These are phyloP conservation scores for Handroanthus guayacan DNA, from an alignment of 257 asterid species.

Conservation along the genomic window DNA sequence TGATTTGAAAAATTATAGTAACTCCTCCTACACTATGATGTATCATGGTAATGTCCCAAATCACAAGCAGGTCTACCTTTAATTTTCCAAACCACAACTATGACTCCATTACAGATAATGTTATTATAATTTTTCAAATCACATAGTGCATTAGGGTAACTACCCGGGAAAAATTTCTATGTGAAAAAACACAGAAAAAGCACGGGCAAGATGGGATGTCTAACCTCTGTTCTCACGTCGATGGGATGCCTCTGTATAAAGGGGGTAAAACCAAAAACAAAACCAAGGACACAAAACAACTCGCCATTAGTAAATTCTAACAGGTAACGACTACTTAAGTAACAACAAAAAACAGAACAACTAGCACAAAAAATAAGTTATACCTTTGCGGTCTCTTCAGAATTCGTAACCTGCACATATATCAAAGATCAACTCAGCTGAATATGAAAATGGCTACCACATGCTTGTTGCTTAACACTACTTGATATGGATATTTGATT, in stretches of 20 bases:
- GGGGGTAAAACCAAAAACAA: slow-evolving; percentile 6
- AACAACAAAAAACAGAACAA: not conserved
- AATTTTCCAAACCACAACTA: no score
- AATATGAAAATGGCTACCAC: slow-evolving; percentile 2
- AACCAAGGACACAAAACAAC: slow-evolving; percentile 25
- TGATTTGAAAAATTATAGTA: no score
- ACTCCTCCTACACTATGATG: no score
- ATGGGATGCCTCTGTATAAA: slow-evolving; percentile 59
- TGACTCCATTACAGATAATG: no score
- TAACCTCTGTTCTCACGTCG: slow-evolving; percentile 86
- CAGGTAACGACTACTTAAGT: not conserved
- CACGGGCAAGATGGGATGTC: slow-evolving; percentile 26
- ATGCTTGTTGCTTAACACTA: slow-evolving; percentile 4
- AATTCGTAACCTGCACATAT: slow-evolving; percentile 50
- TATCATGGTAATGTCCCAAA: no score
- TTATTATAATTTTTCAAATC: no score
- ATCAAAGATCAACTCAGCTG: slow-evolving; percentile 27
- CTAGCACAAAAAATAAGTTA: not conserved
- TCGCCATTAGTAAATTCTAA: slow-evolving; percentile 15
- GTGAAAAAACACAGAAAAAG: not conserved
- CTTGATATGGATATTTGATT: not conserved
- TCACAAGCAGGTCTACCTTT: no score
- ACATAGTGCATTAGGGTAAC: no score
- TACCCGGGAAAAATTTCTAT: not conserved
- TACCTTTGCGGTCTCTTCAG: slow-evolving; percentile 62